These are phyloP conservation scores for Apophysomyces elegans DNA, from an alignment of 371 early-diverging fungal species.

Conservation along the genomic window DNA sequence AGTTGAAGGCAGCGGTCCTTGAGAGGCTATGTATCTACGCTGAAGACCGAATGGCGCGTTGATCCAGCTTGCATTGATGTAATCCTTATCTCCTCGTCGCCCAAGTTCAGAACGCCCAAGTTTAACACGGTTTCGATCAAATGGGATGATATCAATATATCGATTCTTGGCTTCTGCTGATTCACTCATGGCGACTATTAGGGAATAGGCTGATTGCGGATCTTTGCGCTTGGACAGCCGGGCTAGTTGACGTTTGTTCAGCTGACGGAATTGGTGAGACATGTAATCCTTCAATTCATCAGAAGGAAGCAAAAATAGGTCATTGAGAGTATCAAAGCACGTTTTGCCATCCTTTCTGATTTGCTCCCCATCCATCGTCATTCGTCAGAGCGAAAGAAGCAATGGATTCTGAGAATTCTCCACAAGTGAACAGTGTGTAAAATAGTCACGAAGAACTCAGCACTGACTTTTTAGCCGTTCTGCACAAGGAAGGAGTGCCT, in stretches of 20 bases:
- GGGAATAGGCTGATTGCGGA: slow-evolving; percentile 9
- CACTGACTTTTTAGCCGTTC: too few species aligned
- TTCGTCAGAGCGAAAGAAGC: neutral
- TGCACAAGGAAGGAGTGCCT: too few species aligned
- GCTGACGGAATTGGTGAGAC: slow-evolving; percentile 15
- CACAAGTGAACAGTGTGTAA: too few species aligned
- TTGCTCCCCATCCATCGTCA: neutral
- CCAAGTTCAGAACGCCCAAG: slow-evolving; percentile 23
- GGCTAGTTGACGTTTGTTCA: slow-evolving; percentile 19
- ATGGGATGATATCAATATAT: slow-evolving; percentile 64
- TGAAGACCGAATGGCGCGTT: slow-evolving; percentile 40
- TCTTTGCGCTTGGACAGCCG: slow-evolving; percentile 12
- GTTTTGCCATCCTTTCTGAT: neutral
- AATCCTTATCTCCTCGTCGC: slow-evolving; percentile 51
- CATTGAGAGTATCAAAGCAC: neutral
- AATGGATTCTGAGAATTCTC: too few species aligned
- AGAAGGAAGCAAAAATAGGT: neutral
- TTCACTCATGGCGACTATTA: slow-evolving; percentile 16
- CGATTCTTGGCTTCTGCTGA: slow-evolving; percentile 36
- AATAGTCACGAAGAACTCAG: too few species aligned
- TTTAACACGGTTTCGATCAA: slow-evolving; percentile 55
- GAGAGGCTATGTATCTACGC: slow-evolving; percentile 82
- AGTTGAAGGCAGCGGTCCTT: slow-evolving; percentile 85
- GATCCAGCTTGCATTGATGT: slow-evolving; percentile 84
- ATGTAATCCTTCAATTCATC: slow-evolving; percentile 7